Conservation (phyloP, 2,329 filamentous ascomycete species). For the Aspergillus intermedius region DNA sequence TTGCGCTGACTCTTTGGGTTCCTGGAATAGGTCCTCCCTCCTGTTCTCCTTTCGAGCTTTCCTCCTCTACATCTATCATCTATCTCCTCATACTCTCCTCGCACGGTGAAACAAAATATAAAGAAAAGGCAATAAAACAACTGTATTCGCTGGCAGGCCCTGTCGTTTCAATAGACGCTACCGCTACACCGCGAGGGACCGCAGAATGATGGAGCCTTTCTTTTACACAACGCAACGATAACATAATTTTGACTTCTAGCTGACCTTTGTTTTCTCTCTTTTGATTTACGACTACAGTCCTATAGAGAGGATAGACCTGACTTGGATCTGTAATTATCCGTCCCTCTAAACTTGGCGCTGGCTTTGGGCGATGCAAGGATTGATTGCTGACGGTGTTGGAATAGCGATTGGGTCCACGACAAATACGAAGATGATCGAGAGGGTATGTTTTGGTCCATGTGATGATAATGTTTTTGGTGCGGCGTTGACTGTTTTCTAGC, state of each 20-base stretch:
- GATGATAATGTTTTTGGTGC: conserved; percentile 1
- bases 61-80: conserved; percentile 11
- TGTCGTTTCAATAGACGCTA: conserved; percentile 12
- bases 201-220: conserved; percentile 28
- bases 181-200: conserved; percentile 17
- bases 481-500: conserved; percentile 23
- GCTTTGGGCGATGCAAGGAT: conserved; percentile 3
- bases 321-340: conserved; percentile 36
- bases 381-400: conserved; percentile 1
- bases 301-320: conserved; percentile 41
- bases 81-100: conserved; percentile 6
- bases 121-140: conserved; percentile 3
- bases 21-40: conserved; percentile 38
- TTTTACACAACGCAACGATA: conserved; percentile 12
- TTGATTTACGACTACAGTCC: conserved; percentile 35
- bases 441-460: conserved; percentile 25
- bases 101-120: conserved; percentile 28
- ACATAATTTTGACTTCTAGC: conserved; percentile 35
- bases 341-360: neutral
- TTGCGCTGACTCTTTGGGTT: conserved; percentile 8
- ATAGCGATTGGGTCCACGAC: conserved; percentile 89
- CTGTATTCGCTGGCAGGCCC: conserved; percentile 17
- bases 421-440: conserved; percentile 70
- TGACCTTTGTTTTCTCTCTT: conserved; percentile 34
- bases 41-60: conserved; percentile 30